Percentiles rank a stretch among this genome's conserved stretches.
Evolutionary conservation across 1,284 basidiomycete genomes (phyloP).

Genomic region (Lentinula novae-zelandiae): DNA sequence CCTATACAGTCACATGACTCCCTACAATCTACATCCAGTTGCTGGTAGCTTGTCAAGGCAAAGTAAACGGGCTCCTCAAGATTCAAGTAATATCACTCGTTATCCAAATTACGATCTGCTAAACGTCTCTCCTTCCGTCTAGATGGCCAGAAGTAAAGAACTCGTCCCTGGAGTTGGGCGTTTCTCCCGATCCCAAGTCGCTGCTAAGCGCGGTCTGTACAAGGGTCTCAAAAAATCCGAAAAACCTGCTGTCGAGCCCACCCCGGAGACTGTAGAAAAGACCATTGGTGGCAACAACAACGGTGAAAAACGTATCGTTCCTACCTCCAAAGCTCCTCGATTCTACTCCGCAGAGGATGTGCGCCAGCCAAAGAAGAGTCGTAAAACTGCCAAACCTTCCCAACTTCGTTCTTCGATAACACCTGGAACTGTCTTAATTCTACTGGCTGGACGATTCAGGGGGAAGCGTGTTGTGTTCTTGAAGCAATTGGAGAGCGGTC

Average conservation of each 20-base stretch:
- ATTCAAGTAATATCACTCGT: conserved; percentile 1
- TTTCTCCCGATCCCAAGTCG: conserved; percentile 78
- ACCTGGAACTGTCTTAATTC: conserved; percentile 93
- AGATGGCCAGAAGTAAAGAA: conserved; percentile 94
- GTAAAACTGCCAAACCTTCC: conserved; percentile 80
- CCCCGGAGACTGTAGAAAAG: conserved; percentile 74
- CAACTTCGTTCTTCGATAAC: conserved; percentile 86
- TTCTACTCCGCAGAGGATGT: conserved; percentile 99
- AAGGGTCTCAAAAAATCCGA: conserved; percentile 80
- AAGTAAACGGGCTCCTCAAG: conserved; percentile 2
- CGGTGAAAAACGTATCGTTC: conserved; percentile 83
- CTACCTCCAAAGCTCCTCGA: conserved; percentile 85
- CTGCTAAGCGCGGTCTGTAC: conserved; percentile 75
- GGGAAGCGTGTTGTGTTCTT: conserved; percentile 99
- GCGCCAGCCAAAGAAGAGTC: conserved; percentile 84
- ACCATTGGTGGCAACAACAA: conserved; percentile 89
- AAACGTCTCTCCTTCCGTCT: conserved; percentile 19
- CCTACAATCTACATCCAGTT: background rate
- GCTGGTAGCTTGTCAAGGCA: background rate
- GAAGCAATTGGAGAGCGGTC: conserved; percentile 92
- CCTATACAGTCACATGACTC: background rate
- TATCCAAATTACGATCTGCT: conserved; percentile 14
- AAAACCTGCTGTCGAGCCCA: conserved; percentile 57
- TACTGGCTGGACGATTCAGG: conserved; percentile 96
- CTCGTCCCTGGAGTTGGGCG: conserved; percentile 83